A percentile compares a stretch with the other conserved stretches of the same genome.
These are phyloP conservation scores for Annulohypoxylon stygium DNA, from an alignment of 495 filamentous ascomycete species.

Conservation along the genomic window DNA sequence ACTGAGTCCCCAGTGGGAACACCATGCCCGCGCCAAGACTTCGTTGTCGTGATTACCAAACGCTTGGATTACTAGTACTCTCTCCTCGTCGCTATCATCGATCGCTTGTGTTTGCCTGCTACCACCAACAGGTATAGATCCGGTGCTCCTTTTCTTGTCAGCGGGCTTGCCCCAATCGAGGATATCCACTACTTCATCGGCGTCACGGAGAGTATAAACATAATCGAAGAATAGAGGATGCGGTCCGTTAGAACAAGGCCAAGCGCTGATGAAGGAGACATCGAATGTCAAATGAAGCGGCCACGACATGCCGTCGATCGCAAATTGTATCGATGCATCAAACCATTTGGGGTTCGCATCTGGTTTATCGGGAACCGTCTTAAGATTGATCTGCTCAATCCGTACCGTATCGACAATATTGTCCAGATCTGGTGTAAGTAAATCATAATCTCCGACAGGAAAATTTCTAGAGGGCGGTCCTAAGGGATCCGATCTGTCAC, in stretches of 20 bases:
- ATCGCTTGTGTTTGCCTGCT: conserved; percentile 29
- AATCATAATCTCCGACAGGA: conserved; percentile 71
- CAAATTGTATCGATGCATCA: conserved; percentile 75
- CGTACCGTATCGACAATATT: conserved; percentile 71
- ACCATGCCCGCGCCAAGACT: conserved; percentile 80
- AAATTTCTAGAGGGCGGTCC: conserved; percentile 69
- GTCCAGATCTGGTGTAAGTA: conserved; percentile 64
- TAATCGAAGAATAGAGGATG: conserved; percentile 80
- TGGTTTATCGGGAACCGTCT: conserved; percentile 42
- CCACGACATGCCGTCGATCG: conserved; percentile 73
- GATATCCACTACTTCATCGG: conserved; percentile 71
- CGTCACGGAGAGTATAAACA: conserved; percentile 64
- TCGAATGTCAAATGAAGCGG: conserved; percentile 72
- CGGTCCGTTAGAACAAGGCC: conserved; percentile 75
- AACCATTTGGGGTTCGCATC: conserved; percentile 60
- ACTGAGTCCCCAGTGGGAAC: conserved; percentile 74
- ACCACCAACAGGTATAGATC: conserved; percentile 41
- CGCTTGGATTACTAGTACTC: conserved; percentile 76
- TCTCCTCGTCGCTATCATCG: conserved; percentile 60
- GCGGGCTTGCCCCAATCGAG: conserved; percentile 68
- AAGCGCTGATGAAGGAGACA: conserved; percentile 74
- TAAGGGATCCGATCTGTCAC: conserved; percentile 72
- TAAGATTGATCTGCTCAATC: conserved; percentile 73
- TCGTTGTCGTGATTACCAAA: conserved; percentile 79
- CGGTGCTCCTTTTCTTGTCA: conserved; percentile 36